Evolutionary conservation across 2,329 filamentous ascomycete species (phyloP), one percentile per base, ranked within the genome.

Genomic region (Fusarium ramigenum): DNA sequence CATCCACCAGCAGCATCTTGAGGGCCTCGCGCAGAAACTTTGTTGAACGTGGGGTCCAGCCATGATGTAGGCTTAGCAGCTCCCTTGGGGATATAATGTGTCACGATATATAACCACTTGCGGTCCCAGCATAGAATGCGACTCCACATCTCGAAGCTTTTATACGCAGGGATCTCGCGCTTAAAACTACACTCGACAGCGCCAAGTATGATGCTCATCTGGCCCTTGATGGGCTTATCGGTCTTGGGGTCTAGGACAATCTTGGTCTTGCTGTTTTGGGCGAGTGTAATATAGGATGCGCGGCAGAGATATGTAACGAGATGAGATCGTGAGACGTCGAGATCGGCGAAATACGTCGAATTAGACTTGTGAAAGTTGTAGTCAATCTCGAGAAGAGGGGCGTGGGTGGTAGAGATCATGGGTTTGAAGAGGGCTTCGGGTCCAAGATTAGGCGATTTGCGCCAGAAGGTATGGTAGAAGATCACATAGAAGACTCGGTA

Each of bases 301-400:
- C 87, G 88, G 60, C 92, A 84, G 5, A 95, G 84, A 73, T 91
- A 89, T 54, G 91, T 92, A 60, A 97, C 90, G 14, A 96, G 89
- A 73, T 97, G 93, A 2, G 93, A 93, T 63, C 96, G 93, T 43
- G 92, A 90, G 67, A 96, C 89, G 82, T 97, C 95, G 74, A 97
- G 90, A 82, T 97, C 94, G 74, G 91, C 86, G 80, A 97, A 97
- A 85, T 97, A 97, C 36, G 95, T 97, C 76, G 89, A 90, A 84
- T 95, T 94, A 70, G 91, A 91, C 81, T 95, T 95, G 87, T 96
- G 93, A 47, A 94, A 79, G 84, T 96, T 96, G 85, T 95, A 94
- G 84, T 97, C 95, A 77, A 92, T 94, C 83, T 97, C 94, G 75
- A 93, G 87, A 60, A 93, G 83, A 2, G 93, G 89, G 19, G 92